These are phyloP conservation scores for Citeromyces hawaiiensis DNA, from an alignment of 1,139 yeast species.

Conservation along the genomic window DNA sequence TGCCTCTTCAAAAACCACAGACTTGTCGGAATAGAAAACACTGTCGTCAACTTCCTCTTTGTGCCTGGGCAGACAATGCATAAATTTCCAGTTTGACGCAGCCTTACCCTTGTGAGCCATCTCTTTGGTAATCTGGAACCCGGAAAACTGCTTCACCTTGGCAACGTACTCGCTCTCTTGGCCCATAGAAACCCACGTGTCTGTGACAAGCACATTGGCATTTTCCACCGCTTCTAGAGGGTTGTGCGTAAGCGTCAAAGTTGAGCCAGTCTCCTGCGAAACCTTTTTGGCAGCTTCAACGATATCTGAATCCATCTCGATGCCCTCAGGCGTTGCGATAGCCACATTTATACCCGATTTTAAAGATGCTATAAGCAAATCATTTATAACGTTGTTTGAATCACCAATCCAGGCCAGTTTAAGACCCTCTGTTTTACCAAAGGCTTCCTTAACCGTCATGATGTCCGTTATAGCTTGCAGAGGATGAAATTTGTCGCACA, in stretches of 20 bases:
- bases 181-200: slow-evolving; percentile 97
- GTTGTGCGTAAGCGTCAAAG: slow-evolving; percentile 54
- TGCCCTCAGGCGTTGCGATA: slow-evolving; percentile 70
- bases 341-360: slow-evolving; percentile 76
- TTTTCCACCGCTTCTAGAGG: slow-evolving; percentile 58
- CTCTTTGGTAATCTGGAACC: slow-evolving; percentile 69
- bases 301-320: slow-evolving; percentile 50
- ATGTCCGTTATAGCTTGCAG: slow-evolving; percentile 90
- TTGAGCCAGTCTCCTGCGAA: slow-evolving; percentile 34
- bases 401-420: slow-evolving; percentile 96
- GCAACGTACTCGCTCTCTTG: slow-evolving; percentile 68
- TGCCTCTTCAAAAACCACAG: slow-evolving; percentile 88
- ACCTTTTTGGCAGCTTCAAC: slow-evolving; percentile 38
- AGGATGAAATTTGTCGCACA: slow-evolving; percentile 90
- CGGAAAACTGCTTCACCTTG: slow-evolving; percentile 69
- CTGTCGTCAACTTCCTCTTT: slow-evolving; percentile 89
- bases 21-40: slow-evolving; percentile 73
- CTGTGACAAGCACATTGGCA: slow-evolving; percentile 86
- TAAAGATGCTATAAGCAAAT: slow-evolving; percentile 81
- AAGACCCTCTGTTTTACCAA: slow-evolving; percentile 43
- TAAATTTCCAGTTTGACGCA: slow-evolving; percentile 64
- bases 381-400: slow-evolving; percentile 90
- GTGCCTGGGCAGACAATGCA: slow-evolving; percentile 97
- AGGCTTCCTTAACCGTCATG: slow-evolving; percentile 71
- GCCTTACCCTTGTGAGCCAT: slow-evolving; percentile 47